Evolutionary conservation across 2,329 filamentous ascomycete species (phyloP).

Genomic region (Cucurbitaria berberidis): DNA sequence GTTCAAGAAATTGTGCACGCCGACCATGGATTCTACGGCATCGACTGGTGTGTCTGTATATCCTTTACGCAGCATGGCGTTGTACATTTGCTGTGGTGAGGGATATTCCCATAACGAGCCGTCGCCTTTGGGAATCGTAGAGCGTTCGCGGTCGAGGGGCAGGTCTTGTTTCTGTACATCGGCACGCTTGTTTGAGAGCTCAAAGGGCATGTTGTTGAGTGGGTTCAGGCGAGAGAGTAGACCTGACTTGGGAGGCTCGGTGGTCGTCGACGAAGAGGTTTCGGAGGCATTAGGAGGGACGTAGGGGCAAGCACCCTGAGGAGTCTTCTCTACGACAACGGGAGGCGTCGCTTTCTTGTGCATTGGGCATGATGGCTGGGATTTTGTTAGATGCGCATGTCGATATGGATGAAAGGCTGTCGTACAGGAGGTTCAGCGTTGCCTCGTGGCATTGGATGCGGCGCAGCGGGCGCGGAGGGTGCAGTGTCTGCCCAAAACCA

Average conservation of each 20-base stretch:
- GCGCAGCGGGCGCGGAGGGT: constrained; percentile 49
- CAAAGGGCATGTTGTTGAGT: constrained; percentile 94
- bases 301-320: constrained; percentile 59
- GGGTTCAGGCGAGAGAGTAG: constrained; percentile 72
- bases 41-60: constrained; percentile 93
- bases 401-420: constrained; percentile 14
- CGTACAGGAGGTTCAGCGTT: constrained; percentile 63
- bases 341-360: constrained; percentile 57
- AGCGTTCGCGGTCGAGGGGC: constrained; percentile 80
- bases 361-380: constrained; percentile 72
- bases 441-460: constrained; percentile 56
- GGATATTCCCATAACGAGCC: constrained; percentile 93
- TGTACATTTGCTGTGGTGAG: constrained; percentile 99
- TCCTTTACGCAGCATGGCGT: constrained; percentile 93
- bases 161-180: constrained; percentile 74
- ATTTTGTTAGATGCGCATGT: constrained; percentile 27
- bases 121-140: constrained; percentile 88
- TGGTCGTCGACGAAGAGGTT: constrained; percentile 38
- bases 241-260: constrained; percentile 51
- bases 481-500: constrained; percentile 72
- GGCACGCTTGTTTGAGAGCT: constrained; percentile 80
- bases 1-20: constrained; percentile 97
- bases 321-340: constrained; percentile 37
- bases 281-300: constrained; percentile 50
- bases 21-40: constrained; percentile 95